Evolutionary conservation across 2,329 filamentous ascomycete genomes (phyloP).

Genomic region (Fusarium sp.): DNA sequence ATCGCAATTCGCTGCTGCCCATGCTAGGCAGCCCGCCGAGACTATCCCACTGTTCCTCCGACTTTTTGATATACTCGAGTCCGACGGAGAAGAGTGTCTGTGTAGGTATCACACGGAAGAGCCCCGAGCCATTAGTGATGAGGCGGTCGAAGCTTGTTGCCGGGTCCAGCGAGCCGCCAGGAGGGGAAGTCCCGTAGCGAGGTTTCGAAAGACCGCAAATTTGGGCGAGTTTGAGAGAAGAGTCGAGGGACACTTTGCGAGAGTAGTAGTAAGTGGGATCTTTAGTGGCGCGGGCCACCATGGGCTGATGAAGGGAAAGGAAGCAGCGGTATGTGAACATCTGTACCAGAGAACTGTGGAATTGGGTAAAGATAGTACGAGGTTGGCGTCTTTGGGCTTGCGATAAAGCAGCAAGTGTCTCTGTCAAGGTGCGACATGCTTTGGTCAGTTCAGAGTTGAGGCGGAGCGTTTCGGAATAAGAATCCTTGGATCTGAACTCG

Average conservation of each 20-base stretch:
- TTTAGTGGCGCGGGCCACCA: constrained; percentile 60
- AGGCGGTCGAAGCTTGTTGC: constrained; percentile 56
- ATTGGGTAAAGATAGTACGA: constrained; percentile 51
- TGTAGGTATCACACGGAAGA: constrained; percentile 59
- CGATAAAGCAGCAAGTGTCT: constrained; percentile 55
- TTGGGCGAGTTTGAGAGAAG: constrained; percentile 55
- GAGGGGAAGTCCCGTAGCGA: constrained; percentile 22
- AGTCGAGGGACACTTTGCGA: constrained; percentile 64
- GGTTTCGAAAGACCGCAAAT: constrained; percentile 51
- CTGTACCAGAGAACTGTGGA: constrained; percentile 61
- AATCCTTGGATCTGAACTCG: constrained; percentile 59
- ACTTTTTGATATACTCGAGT: constrained; percentile 63
- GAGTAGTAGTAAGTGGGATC: constrained; percentile 68
- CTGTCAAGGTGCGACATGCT: constrained; percentile 54
- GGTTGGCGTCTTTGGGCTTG: constrained; percentile 47
- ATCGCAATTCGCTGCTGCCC: constrained; percentile 52
- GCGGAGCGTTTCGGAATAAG: constrained; percentile 64
- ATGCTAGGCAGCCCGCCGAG: constrained; percentile 51
- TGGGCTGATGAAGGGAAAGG: constrained; percentile 68
- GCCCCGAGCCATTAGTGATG: constrained; percentile 58
- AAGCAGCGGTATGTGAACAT: constrained; percentile 63
- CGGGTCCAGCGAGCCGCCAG: constrained; percentile 42
- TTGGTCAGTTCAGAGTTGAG: constrained; percentile 62
- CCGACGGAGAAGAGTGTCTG: constrained; percentile 60
- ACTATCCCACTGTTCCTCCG: constrained; percentile 57